Evolutionary conservation across 83 land plant species (phyloP).

Genomic region (Picea abies): DNA sequence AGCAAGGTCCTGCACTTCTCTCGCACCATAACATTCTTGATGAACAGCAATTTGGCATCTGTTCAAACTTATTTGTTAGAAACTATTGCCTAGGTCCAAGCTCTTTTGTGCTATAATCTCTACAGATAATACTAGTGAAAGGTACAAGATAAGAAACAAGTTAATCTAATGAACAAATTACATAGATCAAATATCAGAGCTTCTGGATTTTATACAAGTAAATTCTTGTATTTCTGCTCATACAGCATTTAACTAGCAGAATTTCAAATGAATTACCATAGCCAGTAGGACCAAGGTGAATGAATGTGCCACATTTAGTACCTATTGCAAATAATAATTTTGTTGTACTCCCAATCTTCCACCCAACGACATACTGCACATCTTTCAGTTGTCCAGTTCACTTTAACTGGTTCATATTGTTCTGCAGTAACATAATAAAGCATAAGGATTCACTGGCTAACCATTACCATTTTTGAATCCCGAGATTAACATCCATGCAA

Average conservation of each 20-base stretch:
- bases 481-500: background rate
- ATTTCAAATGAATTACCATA: background rate
- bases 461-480: background rate
- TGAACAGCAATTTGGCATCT: slow-evolving; percentile 96
- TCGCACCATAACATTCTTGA: slow-evolving; percentile 98
- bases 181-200: background rate
- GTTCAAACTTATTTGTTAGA: slow-evolving; percentile 15
- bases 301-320: background rate
- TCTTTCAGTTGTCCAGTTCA: slow-evolving; percentile 92
- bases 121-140: background rate
- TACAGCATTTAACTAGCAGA: background rate
- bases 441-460: background rate
- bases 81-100: background rate
- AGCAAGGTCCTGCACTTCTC: slow-evolving; percentile 62
- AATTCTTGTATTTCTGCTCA: background rate
- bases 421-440: slow-evolving; percentile 42
- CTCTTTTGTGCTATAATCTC: background rate
- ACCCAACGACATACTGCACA: slow-evolving; percentile 96
- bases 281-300: background rate
- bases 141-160: background rate
- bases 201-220: background rate
- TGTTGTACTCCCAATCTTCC: slow-evolving; percentile 98
- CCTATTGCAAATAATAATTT: slow-evolving; percentile 86
- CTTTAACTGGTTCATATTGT: slow-evolving; percentile 76
- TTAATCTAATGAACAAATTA: background rate